Conservation (phyloP, 179 eudicot species). For the Spinacia oleracea region DNA sequence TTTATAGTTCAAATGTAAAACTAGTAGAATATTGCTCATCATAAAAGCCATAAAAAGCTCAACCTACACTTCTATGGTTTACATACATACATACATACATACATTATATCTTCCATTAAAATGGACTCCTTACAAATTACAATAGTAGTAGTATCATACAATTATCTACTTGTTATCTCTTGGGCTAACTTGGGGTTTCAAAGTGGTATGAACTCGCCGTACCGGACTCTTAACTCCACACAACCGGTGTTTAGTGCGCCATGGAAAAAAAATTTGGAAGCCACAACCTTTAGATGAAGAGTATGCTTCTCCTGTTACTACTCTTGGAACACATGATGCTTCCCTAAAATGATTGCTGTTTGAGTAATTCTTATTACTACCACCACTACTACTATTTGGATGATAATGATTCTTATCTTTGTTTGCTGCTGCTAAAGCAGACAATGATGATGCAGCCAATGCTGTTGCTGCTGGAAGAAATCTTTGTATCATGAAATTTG, state of each 20-base stretch:
- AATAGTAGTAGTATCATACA: not conserved
- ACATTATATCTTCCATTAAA: not conserved
- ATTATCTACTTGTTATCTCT: slow-evolving; percentile 21
- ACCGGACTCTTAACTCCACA: slow-evolving; percentile 37
- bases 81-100: not conserved
- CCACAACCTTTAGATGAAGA: slow-evolving; percentile 42
- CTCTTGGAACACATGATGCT: slow-evolving; percentile 27
- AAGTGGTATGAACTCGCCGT: slow-evolving; percentile 26
- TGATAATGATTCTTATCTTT: not conserved
- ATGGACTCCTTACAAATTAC: not conserved
- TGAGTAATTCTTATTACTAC: not conserved
- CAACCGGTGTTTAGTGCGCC: slow-evolving; percentile 38
- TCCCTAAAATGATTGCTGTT: slow-evolving; percentile 4
- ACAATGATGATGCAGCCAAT: slow-evolving; percentile 42
- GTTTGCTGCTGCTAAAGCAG: slow-evolving; percentile 20
- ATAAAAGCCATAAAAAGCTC: not conserved
- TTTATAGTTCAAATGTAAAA: not conserved
- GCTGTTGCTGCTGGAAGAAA: slow-evolving; percentile 51
- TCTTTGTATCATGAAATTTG: slow-evolving; percentile 42
- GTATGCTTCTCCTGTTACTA: slow-evolving; percentile 15
- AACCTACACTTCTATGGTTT: not conserved
- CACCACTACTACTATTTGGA: no score
- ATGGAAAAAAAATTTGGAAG: slow-evolving; percentile 40
- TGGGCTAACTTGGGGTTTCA: slow-evolving; percentile 29
- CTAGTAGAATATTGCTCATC: not conserved